Conservation (phyloP, 2,329 filamentous ascomycete genomes). For the Cytospora paraplurivora region DNA sequence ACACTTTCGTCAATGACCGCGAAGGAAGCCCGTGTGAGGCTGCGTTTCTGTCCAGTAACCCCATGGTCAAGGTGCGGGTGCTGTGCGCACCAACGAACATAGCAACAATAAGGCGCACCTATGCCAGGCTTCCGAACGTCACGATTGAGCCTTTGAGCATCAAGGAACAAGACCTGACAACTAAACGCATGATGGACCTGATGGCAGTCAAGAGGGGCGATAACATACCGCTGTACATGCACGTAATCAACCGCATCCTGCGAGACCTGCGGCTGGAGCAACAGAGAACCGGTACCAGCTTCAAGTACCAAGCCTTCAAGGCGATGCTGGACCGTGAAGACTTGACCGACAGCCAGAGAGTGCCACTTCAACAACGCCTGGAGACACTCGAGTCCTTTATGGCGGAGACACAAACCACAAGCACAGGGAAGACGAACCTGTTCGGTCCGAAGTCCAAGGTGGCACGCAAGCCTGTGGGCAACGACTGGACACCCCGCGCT, state of each 20-base stretch:
- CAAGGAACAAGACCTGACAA: constrained; percentile 47
- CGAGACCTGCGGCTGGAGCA: constrained; percentile 55
- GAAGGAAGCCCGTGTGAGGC: constrained; percentile 60
- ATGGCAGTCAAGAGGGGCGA: constrained; percentile 54
- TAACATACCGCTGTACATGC: constrained; percentile 58
- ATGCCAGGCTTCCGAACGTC: constrained; percentile 46
- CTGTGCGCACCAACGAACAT: constrained; percentile 58
- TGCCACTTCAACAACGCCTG: constrained; percentile 61
- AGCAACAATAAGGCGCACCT: constrained; percentile 44
- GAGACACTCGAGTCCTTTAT: constrained; percentile 67
- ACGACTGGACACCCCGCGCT: constrained; percentile 26
- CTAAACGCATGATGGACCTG: constrained; percentile 59
- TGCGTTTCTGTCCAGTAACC: constrained; percentile 52
- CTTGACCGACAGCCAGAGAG: constrained; percentile 52
- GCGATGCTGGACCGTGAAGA: constrained; percentile 38
- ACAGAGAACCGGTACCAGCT: constrained; percentile 39
- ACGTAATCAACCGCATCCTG: constrained; percentile 57
- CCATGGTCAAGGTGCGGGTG: constrained; percentile 50
- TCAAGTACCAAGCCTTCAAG: constrained; percentile 56
- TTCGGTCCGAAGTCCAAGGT: constrained; percentile 37
- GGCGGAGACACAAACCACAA: constrained; percentile 33
- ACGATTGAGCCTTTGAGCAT: constrained; percentile 50
- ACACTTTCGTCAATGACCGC: constrained; percentile 53
- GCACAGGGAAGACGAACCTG: neutral
- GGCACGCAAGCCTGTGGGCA: constrained; percentile 29